Conservation (phyloP, 2,329 filamentous ascomycete genomes). For the Elsinoe australis region DNA sequence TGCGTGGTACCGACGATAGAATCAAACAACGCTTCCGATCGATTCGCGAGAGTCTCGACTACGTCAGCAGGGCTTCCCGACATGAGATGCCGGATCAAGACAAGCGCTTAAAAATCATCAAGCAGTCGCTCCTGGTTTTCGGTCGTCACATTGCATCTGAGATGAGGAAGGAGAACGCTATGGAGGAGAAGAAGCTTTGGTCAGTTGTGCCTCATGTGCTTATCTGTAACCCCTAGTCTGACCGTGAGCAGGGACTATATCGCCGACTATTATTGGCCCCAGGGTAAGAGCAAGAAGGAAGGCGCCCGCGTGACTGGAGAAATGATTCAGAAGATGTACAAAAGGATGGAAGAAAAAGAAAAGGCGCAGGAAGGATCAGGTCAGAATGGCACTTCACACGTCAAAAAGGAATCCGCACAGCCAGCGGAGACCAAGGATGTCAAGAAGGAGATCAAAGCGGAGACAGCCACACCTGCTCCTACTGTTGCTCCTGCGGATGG, state of each 20-base stretch:
- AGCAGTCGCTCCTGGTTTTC: conserved; percentile 53
- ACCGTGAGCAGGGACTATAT: conserved; percentile 26
- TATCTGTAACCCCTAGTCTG: too few relatives aligned
- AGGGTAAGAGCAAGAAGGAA: conserved; percentile 28
- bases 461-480: background rate
- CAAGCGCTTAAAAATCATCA: conserved; percentile 54
- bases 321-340: conserved; percentile 33
- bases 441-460: conserved; percentile 15
- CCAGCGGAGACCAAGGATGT: background rate
- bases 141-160: conserved; percentile 54
- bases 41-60: conserved; percentile 53
- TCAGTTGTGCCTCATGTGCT: too few relatives aligned
- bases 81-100: conserved; percentile 57
- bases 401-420: background rate
- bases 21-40: conserved; percentile 24
- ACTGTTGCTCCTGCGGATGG: conserved; percentile 8
- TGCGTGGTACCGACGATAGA: conserved; percentile 47
- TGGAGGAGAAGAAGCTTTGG: conserved; percentile 30
- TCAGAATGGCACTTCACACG: conserved; percentile 3
- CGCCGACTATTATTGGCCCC: conserved; percentile 31
- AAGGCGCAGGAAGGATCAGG: conserved; percentile 1
- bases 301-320: conserved; percentile 27
- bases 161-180: conserved; percentile 25
- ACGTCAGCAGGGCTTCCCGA: conserved; percentile 53
- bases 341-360: conserved; percentile 27